Base-by-base conservation (phyloP, 495 filamentous ascomycete species). In the Penicillium paxilli region DNA sequence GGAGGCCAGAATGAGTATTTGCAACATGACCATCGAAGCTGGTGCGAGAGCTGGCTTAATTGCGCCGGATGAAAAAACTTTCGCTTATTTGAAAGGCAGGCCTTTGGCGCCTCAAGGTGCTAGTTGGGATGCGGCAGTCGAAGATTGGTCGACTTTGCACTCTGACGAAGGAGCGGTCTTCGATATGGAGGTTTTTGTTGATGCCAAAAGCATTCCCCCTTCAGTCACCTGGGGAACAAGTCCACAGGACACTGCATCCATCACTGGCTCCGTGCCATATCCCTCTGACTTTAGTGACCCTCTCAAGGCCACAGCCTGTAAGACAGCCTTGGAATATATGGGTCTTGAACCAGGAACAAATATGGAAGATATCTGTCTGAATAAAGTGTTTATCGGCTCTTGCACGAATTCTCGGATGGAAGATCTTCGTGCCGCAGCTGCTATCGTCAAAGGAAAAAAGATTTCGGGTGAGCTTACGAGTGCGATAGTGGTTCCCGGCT, bases 21-120 rank as follows among this genome's bases (percentile, higher is more conserved):
- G 94, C 75, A 98, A 98, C 78, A 98, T 98, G 94, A 91, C 93
- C n/a, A 97, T 98, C 66, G 94, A 98, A 78, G 94, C 76, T 54
- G 94, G 94, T 74, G 94, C 94, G 32, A 82, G 94, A 77, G 93
- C 94, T 51, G 94, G 94, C 54, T 92, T 98, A 89, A 86, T 98
- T 51, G 94, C 94, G 23, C 94, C 94, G 2, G 94, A 98, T 57
- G 87, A 96, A 69, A 89, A 78, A 38, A 98, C 94, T 5, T 93
- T 96, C 63, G 88, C 95, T 59, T 98, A 98, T 66, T 87, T 98
- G 58, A 90, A 93, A 79, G 90, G 86, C 44, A 81, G 87, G 59
- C 94, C 94, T 35, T 76, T 98, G 54, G 91, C 94, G 17, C 94
- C 94, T 54, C 87, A 89, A 70, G 87, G 86, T 52, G 76, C 87